A percentile compares a stretch with the other conserved stretches of the same genome.
phyloP scores from a whole-genome alignment of 768 basidiomycete species.

The Boletellus ananiceps region DNA sequence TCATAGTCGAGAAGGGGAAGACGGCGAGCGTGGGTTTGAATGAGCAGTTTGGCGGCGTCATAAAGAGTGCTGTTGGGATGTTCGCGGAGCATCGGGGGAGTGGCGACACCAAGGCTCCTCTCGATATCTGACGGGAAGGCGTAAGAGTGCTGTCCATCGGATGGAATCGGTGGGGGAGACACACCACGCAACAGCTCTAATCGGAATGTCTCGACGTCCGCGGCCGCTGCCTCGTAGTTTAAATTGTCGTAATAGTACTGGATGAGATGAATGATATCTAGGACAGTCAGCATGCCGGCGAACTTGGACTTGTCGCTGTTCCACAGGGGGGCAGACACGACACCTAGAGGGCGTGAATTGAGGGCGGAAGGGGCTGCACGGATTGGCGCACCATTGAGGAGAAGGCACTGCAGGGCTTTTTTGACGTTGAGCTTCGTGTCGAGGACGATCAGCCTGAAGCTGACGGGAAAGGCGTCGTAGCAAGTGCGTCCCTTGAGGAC shows the following conservation, averaged over 20 bases:
- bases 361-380: not conserved
- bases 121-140: constrained; percentile 71
- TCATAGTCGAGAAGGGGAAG: constrained; percentile 92
- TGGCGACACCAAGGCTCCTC: constrained; percentile 83
- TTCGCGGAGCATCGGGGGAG: constrained; percentile 85
- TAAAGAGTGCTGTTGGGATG: constrained; percentile 85
- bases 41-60: constrained; percentile 85
- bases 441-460: constrained; percentile 92
- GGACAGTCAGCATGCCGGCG: constrained; percentile 98
- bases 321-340: constrained; percentile 97
- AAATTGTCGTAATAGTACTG: constrained; percentile 93
- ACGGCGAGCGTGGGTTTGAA: constrained; percentile 92
- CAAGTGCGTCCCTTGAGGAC: constrained; percentile 83
- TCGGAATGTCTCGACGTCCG: constrained; percentile 90
- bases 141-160: constrained; percentile 7
- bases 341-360: constrained; percentile 49
- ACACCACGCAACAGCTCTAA: constrained; percentile 85
- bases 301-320: constrained; percentile 92
- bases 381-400: constrained; percentile 59
- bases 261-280: constrained; percentile 98
- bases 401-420: constrained; percentile 84
- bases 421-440: constrained; percentile 96
- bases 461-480: constrained; percentile 97
- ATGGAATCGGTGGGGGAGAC: constrained; percentile 21
- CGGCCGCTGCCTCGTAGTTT: constrained; percentile 76